phyloP scores from a whole-genome alignment of 106 monocot genomes.

The Acorus calamus region DNA sequence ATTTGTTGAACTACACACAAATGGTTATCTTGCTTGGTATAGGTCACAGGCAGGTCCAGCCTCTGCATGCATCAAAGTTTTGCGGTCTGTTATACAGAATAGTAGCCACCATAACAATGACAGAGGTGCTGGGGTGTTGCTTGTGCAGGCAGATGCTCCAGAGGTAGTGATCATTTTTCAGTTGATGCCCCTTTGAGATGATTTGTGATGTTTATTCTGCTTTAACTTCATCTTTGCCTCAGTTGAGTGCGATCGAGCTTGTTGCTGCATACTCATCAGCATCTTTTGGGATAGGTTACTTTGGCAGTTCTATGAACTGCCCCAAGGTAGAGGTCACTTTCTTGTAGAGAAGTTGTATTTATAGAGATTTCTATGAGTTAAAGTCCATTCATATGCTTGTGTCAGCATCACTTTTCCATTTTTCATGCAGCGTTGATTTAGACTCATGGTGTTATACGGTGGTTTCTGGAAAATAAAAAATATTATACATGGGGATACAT shows the following conservation, averaged over 20 bases:
- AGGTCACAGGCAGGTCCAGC: conserved; percentile 75
- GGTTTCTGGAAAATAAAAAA: too few species aligned
- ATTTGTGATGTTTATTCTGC: not conserved
- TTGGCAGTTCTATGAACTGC: conserved; percentile 55
- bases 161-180: conserved; percentile 32
- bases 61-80: conserved; percentile 57
- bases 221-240: conserved; percentile 20
- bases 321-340: conserved; percentile 48
- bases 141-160: conserved; percentile 66
- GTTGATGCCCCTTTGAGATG: not conserved
- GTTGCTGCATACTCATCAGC: conserved; percentile 81
- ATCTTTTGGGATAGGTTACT: conserved; percentile 83
- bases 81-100: conserved; percentile 32
- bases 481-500: too few species aligned
- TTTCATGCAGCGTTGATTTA: too few species aligned
- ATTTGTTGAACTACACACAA: too few species aligned
- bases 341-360: too few species aligned
- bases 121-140: conserved; percentile 68
- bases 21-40: not conserved
- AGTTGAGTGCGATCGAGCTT: conserved; percentile 56
- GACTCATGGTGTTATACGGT: too few species aligned
- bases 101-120: conserved; percentile 37
- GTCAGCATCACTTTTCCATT: too few species aligned
- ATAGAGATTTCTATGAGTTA: too few species aligned
- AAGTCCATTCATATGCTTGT: too few species aligned